Base-by-base conservation (phyloP, 1,139 yeast species). In the Yamadazyma diospyri region DNA sequence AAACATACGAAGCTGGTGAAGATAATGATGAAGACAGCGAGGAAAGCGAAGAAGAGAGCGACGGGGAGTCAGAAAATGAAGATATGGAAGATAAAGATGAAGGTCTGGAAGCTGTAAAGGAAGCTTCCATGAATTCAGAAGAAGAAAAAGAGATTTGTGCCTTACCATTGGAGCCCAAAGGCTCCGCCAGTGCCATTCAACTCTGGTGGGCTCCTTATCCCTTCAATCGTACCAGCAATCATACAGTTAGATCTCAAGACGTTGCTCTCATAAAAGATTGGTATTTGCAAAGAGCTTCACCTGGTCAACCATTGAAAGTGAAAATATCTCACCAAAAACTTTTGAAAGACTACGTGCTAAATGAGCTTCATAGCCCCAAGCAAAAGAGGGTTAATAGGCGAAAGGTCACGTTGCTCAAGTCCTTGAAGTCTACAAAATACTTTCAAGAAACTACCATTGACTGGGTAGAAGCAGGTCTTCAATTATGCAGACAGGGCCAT, bases 381-480 rank as follows among this genome's bases (percentile, higher is more conserved):
- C 60, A 63, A 14, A 53, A 53, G 15, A 50, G 53, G 29, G 43
- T 25, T 12, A 59, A 55, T 17, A 69, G 64, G 27, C 69, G 68
- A 36, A 81, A 78, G 45, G 64, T 73, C 6, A 73, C 76, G 25
- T 59, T 92, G n/a, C 55, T 92, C 27, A 78, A 78, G 42, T 72
- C 79, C 26, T 69, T 94, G 41, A 78, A 78, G 40, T 68, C 73
- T 26, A 92, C 98, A 0, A 88, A 86, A 47, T 94, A 77, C 55
- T 94, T 94, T 59, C 95, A 88, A 50, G 83, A 84, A 49, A 92
- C 98, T 0, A 73, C 88, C 0, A 81, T 92, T 32, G 98, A 92
- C 55, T 94, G 99, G 99, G 94, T 92, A 1, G 99, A 94, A 55
- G 98, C 97, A 1, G 98, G 97, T 17, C 61, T 92, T 35, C 98